A percentile compares a stretch with the other conserved stretches of the same genome.
phyloP scores from a whole-genome alignment of 2,329 filamentous ascomycete species.

The Lasiodiplodia hormozganensis region DNA sequence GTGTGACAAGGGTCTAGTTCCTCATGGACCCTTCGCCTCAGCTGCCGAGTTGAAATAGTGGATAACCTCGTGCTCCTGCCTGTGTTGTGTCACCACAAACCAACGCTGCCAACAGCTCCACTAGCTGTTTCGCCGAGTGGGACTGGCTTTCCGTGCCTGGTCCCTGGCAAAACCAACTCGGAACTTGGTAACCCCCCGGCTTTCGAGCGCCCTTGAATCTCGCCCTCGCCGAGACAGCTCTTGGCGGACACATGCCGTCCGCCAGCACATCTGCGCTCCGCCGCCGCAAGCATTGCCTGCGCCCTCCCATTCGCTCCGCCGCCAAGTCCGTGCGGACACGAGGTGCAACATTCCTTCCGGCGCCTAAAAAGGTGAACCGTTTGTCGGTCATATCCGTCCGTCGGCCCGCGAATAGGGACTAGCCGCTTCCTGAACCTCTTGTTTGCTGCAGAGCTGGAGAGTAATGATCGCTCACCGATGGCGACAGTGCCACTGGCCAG shows the following conservation, averaged over 20 bases:
- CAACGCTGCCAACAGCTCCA: slow-evolving; percentile 6
- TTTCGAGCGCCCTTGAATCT: not conserved
- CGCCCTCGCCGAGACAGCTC: slow-evolving; percentile 17
- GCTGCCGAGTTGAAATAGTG: not conserved
- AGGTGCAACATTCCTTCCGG: not conserved
- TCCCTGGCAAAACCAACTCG: not conserved
- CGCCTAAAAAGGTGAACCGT: not conserved
- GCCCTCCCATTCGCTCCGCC: not conserved
- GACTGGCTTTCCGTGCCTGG: slow-evolving; percentile 4
- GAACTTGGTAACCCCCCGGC: slow-evolving; percentile 6
- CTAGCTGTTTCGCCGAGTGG: not conserved
- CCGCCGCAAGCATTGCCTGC: not conserved
- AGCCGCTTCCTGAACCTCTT: not conserved
- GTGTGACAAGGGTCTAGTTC: not conserved
- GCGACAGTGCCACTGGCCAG: not conserved
- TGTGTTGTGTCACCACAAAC: not conserved
- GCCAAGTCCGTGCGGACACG: not conserved
- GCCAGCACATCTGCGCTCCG: slow-evolving; percentile 3
- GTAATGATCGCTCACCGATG: slow-evolving; percentile 11
- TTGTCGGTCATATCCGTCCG: slow-evolving; percentile 10
- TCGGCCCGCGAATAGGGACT: not conserved
- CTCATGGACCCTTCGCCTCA: not conserved
- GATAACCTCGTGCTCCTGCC: not conserved
- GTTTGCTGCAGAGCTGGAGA: slow-evolving; percentile 2
- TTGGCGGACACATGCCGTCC: slow-evolving; percentile 5